phyloP scores from a whole-genome alignment of 352 stramenopile genomes.

The Blastocystis sp. region DNA sequence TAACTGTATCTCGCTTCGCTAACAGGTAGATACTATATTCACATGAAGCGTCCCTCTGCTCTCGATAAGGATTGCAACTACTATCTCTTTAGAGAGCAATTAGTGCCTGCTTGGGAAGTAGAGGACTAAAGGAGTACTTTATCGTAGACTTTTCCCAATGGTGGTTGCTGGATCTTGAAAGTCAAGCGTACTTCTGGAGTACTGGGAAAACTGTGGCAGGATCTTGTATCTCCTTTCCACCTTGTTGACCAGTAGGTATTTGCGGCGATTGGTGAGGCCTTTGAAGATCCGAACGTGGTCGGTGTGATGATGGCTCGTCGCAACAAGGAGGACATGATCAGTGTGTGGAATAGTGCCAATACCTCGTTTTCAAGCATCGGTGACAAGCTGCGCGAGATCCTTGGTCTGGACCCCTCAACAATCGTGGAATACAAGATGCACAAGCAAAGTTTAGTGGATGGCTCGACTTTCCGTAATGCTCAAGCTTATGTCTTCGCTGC shows the following conservation, averaged over 20 bases:
- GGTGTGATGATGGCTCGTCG: conserved; percentile 84
- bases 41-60: conserved; percentile 84
- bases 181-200: conserved; percentile 87
- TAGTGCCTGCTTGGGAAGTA: conserved; percentile 63
- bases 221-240: conserved; percentile 69
- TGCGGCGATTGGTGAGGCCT: conserved; percentile 81
- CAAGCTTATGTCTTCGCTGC: conserved; percentile 82
- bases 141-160: conserved; percentile 76
- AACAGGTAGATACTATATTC: conserved; percentile 74
- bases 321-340: conserved; percentile 86
- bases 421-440: conserved; percentile 90
- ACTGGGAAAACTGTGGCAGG: conserved; percentile 87
- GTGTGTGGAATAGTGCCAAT: conserved; percentile 87
- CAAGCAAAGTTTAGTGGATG: conserved; percentile 82
- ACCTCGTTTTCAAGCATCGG: conserved; percentile 64
- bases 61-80: conserved; percentile 83
- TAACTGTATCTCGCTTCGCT: conserved; percentile 62
- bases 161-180: conserved; percentile 87
- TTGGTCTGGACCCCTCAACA: conserved; percentile 85
- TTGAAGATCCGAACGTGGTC: conserved; percentile 82
- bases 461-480: conserved; percentile 84
- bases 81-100: conserved; percentile 82
- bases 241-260: conserved; percentile 67
- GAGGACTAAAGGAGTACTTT: neutral
- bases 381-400: conserved; percentile 85